Evolutionary conservation across 768 basidiomycete genomes (phyloP).

Genomic region (Neoboletus magnificus): DNA sequence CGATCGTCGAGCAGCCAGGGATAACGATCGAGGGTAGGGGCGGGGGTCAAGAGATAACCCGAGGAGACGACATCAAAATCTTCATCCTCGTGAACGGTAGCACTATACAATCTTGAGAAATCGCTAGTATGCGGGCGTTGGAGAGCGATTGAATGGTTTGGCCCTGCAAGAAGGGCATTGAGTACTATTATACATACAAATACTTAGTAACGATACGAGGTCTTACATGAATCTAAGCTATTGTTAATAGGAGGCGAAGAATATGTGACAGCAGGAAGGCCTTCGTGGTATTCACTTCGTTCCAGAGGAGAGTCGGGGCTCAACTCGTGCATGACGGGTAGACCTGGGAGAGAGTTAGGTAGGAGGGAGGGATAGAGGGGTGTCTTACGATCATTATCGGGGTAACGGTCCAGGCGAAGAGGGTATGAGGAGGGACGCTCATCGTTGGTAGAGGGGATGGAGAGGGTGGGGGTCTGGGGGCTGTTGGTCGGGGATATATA

Average conservation of each 20-base stretch:
- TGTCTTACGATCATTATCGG: slow-evolving; percentile 29
- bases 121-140: slow-evolving; percentile 30
- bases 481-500: slow-evolving; percentile 40
- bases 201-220: slow-evolving; percentile 66
- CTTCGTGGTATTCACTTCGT: slow-evolving; percentile 28
- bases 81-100: slow-evolving; percentile 11
- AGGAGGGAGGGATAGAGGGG: not conserved
- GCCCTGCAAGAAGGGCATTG: slow-evolving; percentile 59
- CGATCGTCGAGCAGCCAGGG: slow-evolving; percentile 11
- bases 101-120: slow-evolving; percentile 24
- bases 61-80: slow-evolving; percentile 23
- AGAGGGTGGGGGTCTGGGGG: slow-evolving; percentile 48
- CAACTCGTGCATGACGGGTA: slow-evolving; percentile 30
- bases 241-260: slow-evolving; percentile 38
- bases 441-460: slow-evolving; percentile 40
- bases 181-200: slow-evolving; percentile 64
- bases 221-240: slow-evolving; percentile 75
- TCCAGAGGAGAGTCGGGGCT: slow-evolving; percentile 34
- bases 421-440: slow-evolving; percentile 37
- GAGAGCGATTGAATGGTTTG: slow-evolving; percentile 22
- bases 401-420: slow-evolving; percentile 28
- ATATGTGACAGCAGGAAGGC: slow-evolving; percentile 28
- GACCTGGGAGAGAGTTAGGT: slow-evolving; percentile 15
- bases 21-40: slow-evolving; percentile 8
- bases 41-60: slow-evolving; percentile 10